These are phyloP conservation scores for Davidsoniella australis DNA, from an alignment of 2,329 filamentous ascomycete species.

Conservation along the genomic window DNA sequence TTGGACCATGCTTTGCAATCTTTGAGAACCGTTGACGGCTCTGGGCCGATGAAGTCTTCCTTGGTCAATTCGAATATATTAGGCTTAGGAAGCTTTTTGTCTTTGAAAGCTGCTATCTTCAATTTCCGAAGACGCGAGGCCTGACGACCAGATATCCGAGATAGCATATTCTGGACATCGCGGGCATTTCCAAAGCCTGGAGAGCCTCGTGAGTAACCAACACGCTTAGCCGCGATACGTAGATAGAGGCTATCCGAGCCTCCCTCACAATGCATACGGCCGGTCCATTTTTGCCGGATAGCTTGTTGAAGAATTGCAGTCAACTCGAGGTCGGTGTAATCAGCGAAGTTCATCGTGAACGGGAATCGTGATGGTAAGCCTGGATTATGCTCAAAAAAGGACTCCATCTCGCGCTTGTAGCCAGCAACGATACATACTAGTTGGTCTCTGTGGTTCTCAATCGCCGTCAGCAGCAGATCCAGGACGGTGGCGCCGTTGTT, in stretches of 20 bases:
- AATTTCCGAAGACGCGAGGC: slow-evolving; percentile 29
- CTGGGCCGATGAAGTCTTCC: slow-evolving; percentile 55
- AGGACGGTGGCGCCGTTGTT: slow-evolving; percentile 43
- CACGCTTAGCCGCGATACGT: slow-evolving; percentile 42
- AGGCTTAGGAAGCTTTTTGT: slow-evolving; percentile 20
- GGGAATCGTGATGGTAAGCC: slow-evolving; percentile 56
- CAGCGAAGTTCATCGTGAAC: slow-evolving; percentile 44
- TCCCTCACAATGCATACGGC: slow-evolving; percentile 41
- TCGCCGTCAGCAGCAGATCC: slow-evolving; percentile 53
- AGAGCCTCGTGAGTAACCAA: slow-evolving; percentile 44
- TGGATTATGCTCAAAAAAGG: slow-evolving; percentile 57
- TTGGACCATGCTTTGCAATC: slow-evolving; percentile 38
- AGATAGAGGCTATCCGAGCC: slow-evolving; percentile 43
- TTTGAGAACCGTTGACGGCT: slow-evolving; percentile 36
- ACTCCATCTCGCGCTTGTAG: slow-evolving; percentile 59
- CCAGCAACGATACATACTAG: slow-evolving; percentile 58
- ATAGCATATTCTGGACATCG: slow-evolving; percentile 44
- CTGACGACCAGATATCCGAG: slow-evolving; percentile 39
- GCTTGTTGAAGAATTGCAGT: slow-evolving; percentile 39
- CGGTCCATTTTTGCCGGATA: slow-evolving; percentile 35
- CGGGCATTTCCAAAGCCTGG: slow-evolving; percentile 61
- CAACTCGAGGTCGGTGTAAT: slow-evolving; percentile 51
- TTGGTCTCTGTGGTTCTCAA: slow-evolving; percentile 54
- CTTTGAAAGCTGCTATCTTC: slow-evolving; percentile 17
- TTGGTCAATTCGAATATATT: slow-evolving; percentile 31